A percentile compares a stretch with the other conserved stretches of the same genome.
phyloP scores from a whole-genome alignment of 176 grass and related monocot species.

The Oryza glumipatula region DNA sequence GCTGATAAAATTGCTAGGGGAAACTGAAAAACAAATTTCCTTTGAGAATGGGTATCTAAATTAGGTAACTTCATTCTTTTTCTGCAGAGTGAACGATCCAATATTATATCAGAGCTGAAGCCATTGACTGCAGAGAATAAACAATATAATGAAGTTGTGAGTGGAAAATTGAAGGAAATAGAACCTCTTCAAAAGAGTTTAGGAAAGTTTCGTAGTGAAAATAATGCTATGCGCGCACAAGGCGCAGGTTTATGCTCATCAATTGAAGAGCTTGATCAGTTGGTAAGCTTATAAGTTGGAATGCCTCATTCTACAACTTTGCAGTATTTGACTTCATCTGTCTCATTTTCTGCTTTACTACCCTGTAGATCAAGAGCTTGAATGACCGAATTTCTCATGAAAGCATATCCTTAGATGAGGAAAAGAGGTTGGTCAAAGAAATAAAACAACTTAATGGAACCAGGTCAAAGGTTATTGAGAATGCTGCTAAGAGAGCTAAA shows the following conservation, averaged over 20 bases:
- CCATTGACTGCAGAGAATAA: constrained; percentile 75
- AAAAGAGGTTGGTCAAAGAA: constrained; percentile 88
- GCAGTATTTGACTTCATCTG: constrained; percentile 38
- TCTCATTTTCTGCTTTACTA: constrained; percentile 19
- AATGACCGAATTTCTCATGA: constrained; percentile 85
- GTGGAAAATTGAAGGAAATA: constrained; percentile 80
- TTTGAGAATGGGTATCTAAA: not conserved
- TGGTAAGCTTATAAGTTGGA: constrained; percentile 48
- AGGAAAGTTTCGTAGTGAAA: constrained; percentile 81
- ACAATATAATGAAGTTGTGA: constrained; percentile 69
- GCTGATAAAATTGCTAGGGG: not conserved
- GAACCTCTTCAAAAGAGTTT: constrained; percentile 77
- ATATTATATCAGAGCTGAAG: constrained; percentile 69
- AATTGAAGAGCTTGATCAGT: constrained; percentile 83
- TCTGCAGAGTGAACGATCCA: constrained; percentile 67
- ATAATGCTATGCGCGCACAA: constrained; percentile 73
- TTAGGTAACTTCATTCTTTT: not conserved
- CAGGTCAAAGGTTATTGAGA: constrained; percentile 70
- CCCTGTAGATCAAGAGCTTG: constrained; percentile 74
- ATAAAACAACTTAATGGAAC: constrained; percentile 95
- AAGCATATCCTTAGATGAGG: constrained; percentile 80
- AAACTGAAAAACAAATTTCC: not conserved
- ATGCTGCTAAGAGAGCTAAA: constrained; percentile 76
- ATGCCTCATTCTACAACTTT: constrained; percentile 1
- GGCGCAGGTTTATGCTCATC: constrained; percentile 88